phyloP scores from a whole-genome alignment of 2,329 filamentous ascomycete genomes.

The Alternaria metachromatica region DNA sequence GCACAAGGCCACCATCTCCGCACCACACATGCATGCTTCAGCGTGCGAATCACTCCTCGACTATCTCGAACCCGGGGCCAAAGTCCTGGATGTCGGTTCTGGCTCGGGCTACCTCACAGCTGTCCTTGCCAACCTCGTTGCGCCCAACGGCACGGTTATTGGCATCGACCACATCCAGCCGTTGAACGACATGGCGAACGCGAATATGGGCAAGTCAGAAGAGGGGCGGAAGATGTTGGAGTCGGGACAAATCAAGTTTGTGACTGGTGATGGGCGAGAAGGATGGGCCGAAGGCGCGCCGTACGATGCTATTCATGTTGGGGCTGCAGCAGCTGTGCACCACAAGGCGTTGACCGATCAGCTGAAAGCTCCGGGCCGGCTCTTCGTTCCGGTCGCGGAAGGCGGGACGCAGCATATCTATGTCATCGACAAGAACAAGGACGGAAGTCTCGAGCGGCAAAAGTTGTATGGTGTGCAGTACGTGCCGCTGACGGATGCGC shows the following conservation, averaged over 20 bases:
- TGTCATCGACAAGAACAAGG: slow-evolving; percentile 73
- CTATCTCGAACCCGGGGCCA: slow-evolving; percentile 59
- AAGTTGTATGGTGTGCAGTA: slow-evolving; percentile 76
- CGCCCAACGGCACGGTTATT: slow-evolving; percentile 53
- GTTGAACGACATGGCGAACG: slow-evolving; percentile 50
- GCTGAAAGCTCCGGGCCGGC: slow-evolving; percentile 76
- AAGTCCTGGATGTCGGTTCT: slow-evolving; percentile 58
- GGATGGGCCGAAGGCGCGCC: slow-evolving; percentile 57
- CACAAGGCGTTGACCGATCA: slow-evolving; percentile 78
- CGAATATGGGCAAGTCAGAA: slow-evolving; percentile 54
- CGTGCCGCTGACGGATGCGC: slow-evolving; percentile 77
- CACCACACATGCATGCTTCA: slow-evolving; percentile 75
- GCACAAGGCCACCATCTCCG: slow-evolving; percentile 71
- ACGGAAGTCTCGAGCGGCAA: slow-evolving; percentile 62
- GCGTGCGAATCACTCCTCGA: slow-evolving; percentile 69
- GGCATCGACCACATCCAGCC: slow-evolving; percentile 59
- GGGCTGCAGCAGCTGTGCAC: slow-evolving; percentile 78
- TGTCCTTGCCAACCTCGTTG: slow-evolving; percentile 80
- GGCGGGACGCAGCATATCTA: slow-evolving; percentile 69
- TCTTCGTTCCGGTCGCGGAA: slow-evolving; percentile 79
- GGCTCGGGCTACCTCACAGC: slow-evolving; percentile 80
- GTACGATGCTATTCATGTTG: slow-evolving; percentile 96
- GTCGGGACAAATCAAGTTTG: slow-evolving; percentile 70
- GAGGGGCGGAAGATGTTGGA: slow-evolving; percentile 64
- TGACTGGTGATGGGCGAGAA: slow-evolving; percentile 69